Evolutionary conservation across 2,329 filamentous ascomycete species (phyloP), one percentile per base, ranked within the genome.

Genomic region (Mollisiaceae sp.): DNA sequence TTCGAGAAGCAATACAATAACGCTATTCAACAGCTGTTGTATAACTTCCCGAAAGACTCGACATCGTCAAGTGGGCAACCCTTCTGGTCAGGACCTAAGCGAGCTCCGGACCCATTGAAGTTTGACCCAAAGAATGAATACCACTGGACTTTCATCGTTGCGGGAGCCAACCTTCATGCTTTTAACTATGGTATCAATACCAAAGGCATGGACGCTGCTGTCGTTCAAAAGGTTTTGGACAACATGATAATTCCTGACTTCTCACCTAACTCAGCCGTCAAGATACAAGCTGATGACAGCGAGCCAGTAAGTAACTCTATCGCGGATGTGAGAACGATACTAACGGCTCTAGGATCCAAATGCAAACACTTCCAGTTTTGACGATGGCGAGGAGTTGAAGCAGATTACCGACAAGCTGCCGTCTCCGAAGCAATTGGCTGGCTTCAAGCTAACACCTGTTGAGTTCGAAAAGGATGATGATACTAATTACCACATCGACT

Each of bases 401-500:
- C 85, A 87, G 67, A 87, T 99, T 58, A 85, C 89, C 18, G 82
- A 86, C 18, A 86, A 87, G 67, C 84, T 99, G 38, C 95, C 95
- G 1, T 82, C 89, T 5, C 89, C 94, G 18, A 94, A 91, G 77
- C 88, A 89, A 47, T 82, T 99, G 59, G 90, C 92, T 32, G 93
- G 93, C 39, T 97, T 96, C 85, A 94, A 94, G 80, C 82, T 99
- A 60, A 88, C 89, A 64, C 92, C 94, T 2, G 95, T 98, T 6
- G 95, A 98, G 74, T 99, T 99, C 74, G 93, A 99, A 81, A 99
- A 99, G 84, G 95, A 99, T 71, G 95, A 99, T 74, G 96, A 99
- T 78, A 92, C 91, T 59, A 99, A 99, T 79, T 88, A 95, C 79
- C 95, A 99, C 82, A 99, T 99, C 74, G 95, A 98, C 79, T 99